Conservation (phyloP, 108 stramenopile species). For the Nitzschia inconspicua region DNA sequence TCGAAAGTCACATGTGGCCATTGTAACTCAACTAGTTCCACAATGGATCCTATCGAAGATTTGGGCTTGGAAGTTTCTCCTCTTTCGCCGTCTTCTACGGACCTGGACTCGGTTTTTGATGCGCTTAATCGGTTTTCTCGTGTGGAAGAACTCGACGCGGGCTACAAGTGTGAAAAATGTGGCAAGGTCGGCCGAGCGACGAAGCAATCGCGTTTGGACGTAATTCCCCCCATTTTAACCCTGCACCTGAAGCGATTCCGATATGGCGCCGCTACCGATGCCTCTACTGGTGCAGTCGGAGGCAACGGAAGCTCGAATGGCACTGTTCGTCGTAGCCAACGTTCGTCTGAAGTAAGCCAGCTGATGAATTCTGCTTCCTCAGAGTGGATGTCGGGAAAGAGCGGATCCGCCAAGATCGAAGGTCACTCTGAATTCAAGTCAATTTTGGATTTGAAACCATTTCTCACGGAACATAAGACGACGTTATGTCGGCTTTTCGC, state of each 20-base stretch:
- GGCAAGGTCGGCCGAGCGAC: constrained; percentile 79
- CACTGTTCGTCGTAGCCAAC: constrained; percentile 21
- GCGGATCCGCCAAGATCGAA: constrained; percentile 88
- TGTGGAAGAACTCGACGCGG: constrained; percentile 73
- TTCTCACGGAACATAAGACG: constrained; percentile 57
- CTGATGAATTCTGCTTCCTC: constrained; percentile 12
- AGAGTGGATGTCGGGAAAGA: constrained; percentile 43
- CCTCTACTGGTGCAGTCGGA: background rate
- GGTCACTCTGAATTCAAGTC: constrained; percentile 71
- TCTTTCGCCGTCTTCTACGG: constrained; percentile 15
- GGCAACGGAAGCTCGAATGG: constrained; percentile 1
- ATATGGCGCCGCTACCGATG: constrained; percentile 45
- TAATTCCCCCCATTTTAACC: constrained; percentile 84
- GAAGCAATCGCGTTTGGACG: constrained; percentile 76
- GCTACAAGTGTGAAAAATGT: constrained; percentile 88
- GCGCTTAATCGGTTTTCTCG: constrained; percentile 76
- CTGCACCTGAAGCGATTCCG: constrained; percentile 87
- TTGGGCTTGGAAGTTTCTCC: constrained; percentile 79
- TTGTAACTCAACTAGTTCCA: constrained; percentile 59
- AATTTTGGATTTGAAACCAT: constrained; percentile 74
- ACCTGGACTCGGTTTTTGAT: constrained; percentile 55
- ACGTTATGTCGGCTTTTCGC: constrained; percentile 86
- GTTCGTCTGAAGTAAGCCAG: constrained; percentile 49
- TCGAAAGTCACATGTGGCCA: constrained; percentile 76
- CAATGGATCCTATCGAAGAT: constrained; percentile 88